Conservation (phyloP, 2,329 filamentous ascomycete species). For the Phyllachora maydis region DNA sequence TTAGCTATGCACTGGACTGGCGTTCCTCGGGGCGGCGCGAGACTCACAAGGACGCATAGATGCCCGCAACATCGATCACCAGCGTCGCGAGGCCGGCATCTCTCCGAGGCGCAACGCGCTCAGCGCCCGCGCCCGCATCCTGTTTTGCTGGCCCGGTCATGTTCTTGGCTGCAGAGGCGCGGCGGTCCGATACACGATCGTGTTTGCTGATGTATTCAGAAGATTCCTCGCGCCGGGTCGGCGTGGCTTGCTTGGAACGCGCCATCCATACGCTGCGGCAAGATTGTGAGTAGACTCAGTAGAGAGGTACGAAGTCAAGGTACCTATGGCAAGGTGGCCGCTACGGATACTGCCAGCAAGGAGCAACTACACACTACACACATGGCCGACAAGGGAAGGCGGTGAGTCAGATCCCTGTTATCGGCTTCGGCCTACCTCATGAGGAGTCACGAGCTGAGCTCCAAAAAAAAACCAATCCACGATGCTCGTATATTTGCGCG, state of each 20-base stretch:
- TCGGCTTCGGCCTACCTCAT: not conserved
- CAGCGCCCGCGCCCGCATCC: slow-evolving; percentile 5
- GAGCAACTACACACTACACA: slow-evolving; percentile 2
- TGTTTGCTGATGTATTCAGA: slow-evolving; percentile 40
- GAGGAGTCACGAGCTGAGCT: not conserved
- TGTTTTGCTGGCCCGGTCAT: too few relatives aligned
- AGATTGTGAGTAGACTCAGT: too few relatives aligned
- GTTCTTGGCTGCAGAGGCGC: too few relatives aligned
- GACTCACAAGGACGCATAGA: slow-evolving; percentile 86
- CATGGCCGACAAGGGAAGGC: slow-evolving; percentile 1
- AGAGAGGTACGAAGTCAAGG: too few relatives aligned
- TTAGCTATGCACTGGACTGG: slow-evolving; percentile 1
- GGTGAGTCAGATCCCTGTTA: not conserved
- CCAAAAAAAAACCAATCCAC: slow-evolving; percentile 2
- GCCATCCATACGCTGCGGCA: too few relatives aligned
- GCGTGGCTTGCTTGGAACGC: slow-evolving; percentile 48
- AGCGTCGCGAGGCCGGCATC: slow-evolving; percentile 54
- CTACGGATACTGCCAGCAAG: not conserved
- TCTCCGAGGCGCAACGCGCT: slow-evolving; percentile 9
- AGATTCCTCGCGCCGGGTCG: slow-evolving; percentile 43
- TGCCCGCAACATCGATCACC: slow-evolving; percentile 74
- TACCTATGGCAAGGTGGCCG: too few relatives aligned
- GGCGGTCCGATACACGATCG: slow-evolving; percentile 10
- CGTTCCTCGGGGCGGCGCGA: not conserved
- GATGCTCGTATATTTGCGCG: slow-evolving; percentile 7